Evolutionary conservation across 2,329 filamentous ascomycete genomes (phyloP).

Genomic region (Cryphonectria carpinicola): DNA sequence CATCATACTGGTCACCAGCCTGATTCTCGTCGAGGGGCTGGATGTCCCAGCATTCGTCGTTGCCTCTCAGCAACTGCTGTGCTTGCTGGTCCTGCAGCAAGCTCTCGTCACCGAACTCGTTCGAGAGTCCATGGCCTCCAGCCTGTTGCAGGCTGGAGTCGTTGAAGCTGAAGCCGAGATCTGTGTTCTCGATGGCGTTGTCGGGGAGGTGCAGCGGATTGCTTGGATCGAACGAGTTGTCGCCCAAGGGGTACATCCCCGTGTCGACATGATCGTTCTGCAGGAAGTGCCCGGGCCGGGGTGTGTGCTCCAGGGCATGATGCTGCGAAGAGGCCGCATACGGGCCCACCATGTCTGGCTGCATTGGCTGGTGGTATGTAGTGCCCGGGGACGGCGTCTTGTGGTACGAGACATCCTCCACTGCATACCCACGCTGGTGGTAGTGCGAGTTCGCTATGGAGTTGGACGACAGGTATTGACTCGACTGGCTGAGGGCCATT

Average conservation of each 20-base stretch:
- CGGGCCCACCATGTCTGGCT: constrained; percentile 28
- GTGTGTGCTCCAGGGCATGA: constrained; percentile 30
- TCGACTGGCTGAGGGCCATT: constrained; percentile 14
- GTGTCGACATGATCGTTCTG: constrained; percentile 12
- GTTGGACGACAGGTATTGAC: constrained; percentile 33
- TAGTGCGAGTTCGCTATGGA: constrained; percentile 35
- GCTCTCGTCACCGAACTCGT: not conserved
- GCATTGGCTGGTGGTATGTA: constrained; percentile 29
- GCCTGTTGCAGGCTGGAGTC: not conserved
- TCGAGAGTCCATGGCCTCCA: not conserved
- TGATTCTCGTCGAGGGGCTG: constrained; percentile 24
- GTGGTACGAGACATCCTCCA: constrained; percentile 40
- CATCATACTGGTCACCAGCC: constrained; percentile 22
- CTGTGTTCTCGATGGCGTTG: constrained; percentile 19
- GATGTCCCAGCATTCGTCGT: constrained; percentile 25
- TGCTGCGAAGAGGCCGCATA: constrained; percentile 29
- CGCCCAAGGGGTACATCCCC: constrained; percentile 11
- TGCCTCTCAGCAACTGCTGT: constrained; percentile 14
- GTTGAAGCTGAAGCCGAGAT: constrained; percentile 10
- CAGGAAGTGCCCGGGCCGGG: constrained; percentile 19
- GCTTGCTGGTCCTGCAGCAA: constrained; percentile 21
- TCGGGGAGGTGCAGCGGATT: constrained; percentile 25
- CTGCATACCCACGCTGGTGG: constrained; percentile 29
- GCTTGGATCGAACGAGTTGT: constrained; percentile 18
- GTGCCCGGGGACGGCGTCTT: constrained; percentile 41